Base-by-base conservation (phyloP, 129 eudicot species). In the Chrysanthemum makinoi region DNA sequence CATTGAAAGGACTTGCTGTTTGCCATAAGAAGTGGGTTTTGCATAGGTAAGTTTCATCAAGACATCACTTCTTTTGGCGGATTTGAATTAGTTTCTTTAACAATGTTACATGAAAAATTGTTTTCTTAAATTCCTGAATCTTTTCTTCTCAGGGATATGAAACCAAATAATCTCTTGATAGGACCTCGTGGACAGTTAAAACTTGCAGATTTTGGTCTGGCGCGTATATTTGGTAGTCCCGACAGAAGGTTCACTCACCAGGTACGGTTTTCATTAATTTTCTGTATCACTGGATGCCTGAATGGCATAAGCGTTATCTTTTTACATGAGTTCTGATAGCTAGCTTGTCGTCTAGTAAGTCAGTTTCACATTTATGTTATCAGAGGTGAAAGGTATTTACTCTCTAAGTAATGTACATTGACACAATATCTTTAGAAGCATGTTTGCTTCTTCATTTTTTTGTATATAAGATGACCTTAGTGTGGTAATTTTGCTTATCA, bases 191-290 rank as follows among this genome's bases (percentile, higher is more conserved):
- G 19, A 71, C 86, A 92, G 98, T 86, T 89, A 10, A 90, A 87
- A 74, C 95, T 86, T 61, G 99, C 97, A 61, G 99, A 94, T 84
- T 94, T 94, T 81, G 99, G 99, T 66, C 76, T 94, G 68, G 99
- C 99, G 13, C 87, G 97, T 18, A 50, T 94, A 72, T 94, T 94
- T 80, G 76, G 82, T 86, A 5, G 98, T 86, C 53, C 96, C 96
- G 14, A 92, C 89, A 80, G 98, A 65, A 85, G 96, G 80, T 92
- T 89, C 74, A 92, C 98, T 17, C 98, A 92, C 73, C 98, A 92
- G 90, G 98, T 92, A 72, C 0, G 12, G 0, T 70, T 60, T 39
- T 68, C 65, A 52, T 43, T 49, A 22, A 22, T 22, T 22, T 22
- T 22, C 1, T 22, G 1, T n/a, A 22, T 22, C 1, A 46, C 46